Evolutionary conservation across 2,329 filamentous ascomycete genomes (phyloP), one percentile per base, ranked within the genome.

Genomic region (Fonsecaea pugnacius): DNA sequence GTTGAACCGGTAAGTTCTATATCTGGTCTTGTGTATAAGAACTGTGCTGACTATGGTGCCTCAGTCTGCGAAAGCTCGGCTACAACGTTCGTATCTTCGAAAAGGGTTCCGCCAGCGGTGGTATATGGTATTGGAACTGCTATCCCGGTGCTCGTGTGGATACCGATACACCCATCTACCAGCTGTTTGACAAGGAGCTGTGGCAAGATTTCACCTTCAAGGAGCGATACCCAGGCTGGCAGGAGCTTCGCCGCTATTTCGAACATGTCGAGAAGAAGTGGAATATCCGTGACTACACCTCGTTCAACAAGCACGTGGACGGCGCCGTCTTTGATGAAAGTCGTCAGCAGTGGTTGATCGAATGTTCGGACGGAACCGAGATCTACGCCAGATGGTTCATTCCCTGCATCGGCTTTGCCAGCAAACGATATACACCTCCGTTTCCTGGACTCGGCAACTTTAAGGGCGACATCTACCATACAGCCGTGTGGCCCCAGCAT

Each of bases 381-480:
- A 55, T 65, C 54, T 60, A 66, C 35, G 61, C 62, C 21, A 54
- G 35, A 2, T 69, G 58, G 53, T 66, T 70, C 54, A 46, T 70
- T 38, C 64, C 65, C 18, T 66, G 64, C 50, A 67, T 67, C 0
- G 90, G 90, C 64, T 77, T 88, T 6, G 85, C 85, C 0, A 58
- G 55, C 48, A 86, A 85, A 70, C 77, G 84, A n/a, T 83, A 89
- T 67, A 82, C 85, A 33, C 87, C 87, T 0, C 80, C 84, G 55
- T 87, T 84, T 79, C 80, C 81, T 9, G 86, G 86, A 6, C 79
- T 87, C 64, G 80, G 74, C 3, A 85, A 18, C 32, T 89, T 87
- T 78, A 80, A 85, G 60, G 87, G 87, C 16, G 73, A 79, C n/a
- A 80, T 87, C 9, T 81, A 86, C 70, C 86, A 88, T 72, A 83